Evolutionary conservation across 257 asterid species (phyloP).

Genomic region (Capsicum rhomboideum): DNA sequence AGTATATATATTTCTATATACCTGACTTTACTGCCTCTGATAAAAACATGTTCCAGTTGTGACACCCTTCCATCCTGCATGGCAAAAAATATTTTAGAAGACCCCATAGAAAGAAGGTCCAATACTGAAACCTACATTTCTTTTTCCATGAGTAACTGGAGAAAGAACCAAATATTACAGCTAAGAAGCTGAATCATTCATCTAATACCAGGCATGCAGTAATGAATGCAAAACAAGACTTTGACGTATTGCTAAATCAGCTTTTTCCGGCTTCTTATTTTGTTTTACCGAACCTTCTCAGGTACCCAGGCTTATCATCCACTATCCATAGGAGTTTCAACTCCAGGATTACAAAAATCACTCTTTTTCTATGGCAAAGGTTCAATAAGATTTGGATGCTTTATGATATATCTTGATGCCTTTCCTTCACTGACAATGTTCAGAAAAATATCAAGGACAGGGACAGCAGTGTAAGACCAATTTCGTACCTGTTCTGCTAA

Average conservation of each 20-base stretch:
- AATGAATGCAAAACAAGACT: neutral
- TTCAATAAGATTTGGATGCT: neutral
- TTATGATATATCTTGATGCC: neutral
- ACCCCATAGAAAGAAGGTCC: neutral
- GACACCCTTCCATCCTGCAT: constrained; percentile 88
- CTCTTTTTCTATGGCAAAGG: neutral
- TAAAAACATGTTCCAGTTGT: constrained; percentile 92
- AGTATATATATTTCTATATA: neutral
- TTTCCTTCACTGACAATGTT: neutral
- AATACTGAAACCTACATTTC: neutral
- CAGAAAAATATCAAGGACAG: neutral
- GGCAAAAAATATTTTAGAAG: neutral
- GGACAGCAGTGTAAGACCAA: neutral
- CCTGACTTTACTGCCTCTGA: constrained; percentile 99
- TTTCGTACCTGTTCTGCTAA: neutral
- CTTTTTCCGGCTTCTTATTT: neutral
- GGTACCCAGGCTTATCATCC: neutral
- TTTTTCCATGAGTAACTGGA: neutral
- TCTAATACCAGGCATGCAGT: neutral
- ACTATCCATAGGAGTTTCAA: neutral
- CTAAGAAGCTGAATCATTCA: neutral
- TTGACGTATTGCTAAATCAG: neutral
- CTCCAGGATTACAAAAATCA: neutral
- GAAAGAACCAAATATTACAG: neutral
- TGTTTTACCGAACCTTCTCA: neutral